phyloP scores from a whole-genome alignment of 2,329 filamentous ascomycete species.

The Diaporthe citri region DNA sequence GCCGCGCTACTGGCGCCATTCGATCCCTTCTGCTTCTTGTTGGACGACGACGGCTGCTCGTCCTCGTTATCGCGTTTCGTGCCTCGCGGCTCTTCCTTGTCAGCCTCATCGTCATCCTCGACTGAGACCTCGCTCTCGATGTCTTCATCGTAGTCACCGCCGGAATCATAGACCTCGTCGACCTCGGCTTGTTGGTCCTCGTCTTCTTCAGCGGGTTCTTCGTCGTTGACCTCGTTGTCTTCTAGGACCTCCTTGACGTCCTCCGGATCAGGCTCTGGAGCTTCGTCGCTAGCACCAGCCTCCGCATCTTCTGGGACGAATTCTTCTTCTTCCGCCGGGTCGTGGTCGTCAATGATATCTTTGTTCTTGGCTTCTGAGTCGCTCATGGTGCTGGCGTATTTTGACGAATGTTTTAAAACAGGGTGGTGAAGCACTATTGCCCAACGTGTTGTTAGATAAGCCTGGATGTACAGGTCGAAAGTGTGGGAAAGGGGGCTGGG shows the following conservation, averaged over 20 bases:
- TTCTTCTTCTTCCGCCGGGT: not conserved
- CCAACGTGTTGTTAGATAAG: no score
- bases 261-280: not conserved
- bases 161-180: constrained; percentile 1
- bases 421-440: not conserved
- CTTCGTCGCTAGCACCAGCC: not conserved
- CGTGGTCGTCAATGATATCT: not conserved
- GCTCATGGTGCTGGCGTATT: not conserved
- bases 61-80: constrained; percentile 19
- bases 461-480: not conserved
- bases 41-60: not conserved
- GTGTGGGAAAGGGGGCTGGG: not conserved
- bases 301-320: not conserved
- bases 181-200: constrained; percentile 7
- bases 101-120: not conserved
- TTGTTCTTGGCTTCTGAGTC: not conserved
- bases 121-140: constrained; percentile 7
- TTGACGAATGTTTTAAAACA: fast-evolving
- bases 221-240: not conserved
- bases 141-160: not conserved
- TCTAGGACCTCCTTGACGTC: constrained; percentile 5
- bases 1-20: not conserved
- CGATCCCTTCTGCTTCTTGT: constrained; percentile 9
- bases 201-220: not conserved
- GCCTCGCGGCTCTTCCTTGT: not conserved